These are phyloP conservation scores for Monosporozyma siamensis DNA, from an alignment of 805 yeast species.

Conservation along the genomic window DNA sequence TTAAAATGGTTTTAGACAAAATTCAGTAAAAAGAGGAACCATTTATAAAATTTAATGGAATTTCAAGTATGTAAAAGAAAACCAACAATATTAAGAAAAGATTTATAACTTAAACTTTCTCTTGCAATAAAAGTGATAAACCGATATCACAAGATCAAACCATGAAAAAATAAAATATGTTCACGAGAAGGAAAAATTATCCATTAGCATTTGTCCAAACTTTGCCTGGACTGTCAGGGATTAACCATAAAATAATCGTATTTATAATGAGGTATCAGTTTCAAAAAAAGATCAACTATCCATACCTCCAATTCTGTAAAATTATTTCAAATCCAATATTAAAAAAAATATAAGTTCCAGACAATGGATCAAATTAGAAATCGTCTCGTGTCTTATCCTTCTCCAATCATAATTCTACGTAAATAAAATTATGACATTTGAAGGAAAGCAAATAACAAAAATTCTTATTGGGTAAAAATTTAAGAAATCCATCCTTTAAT, in stretches of 20 bases:
- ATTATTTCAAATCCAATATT: slow-evolving; percentile 2
- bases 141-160: too few relatives aligned
- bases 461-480: not conserved
- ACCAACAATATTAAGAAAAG: not conserved
- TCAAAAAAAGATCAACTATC: not conserved
- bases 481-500: not conserved
- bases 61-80: not conserved
- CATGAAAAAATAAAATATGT: not conserved
- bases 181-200: not conserved
- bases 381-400: not conserved
- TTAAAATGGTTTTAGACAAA: not conserved
- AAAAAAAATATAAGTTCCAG: not conserved
- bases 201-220: not conserved
- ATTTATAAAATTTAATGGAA: not conserved
- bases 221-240: slow-evolving; percentile 1
- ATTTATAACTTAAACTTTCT: not conserved
- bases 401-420: not conserved
- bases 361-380: not conserved
- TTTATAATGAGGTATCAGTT: not conserved
- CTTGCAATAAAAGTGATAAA: not conserved
- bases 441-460: not conserved
- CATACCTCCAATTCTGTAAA: not conserved
- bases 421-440: not conserved
- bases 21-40: not conserved
- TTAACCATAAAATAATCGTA: slow-evolving; percentile 1